A percentile compares a stretch with the other conserved stretches of the same genome.
Evolutionary conservation across 2,329 filamentous ascomycete species (phyloP).

Genomic region (Cyphellophora europaea): DNA sequence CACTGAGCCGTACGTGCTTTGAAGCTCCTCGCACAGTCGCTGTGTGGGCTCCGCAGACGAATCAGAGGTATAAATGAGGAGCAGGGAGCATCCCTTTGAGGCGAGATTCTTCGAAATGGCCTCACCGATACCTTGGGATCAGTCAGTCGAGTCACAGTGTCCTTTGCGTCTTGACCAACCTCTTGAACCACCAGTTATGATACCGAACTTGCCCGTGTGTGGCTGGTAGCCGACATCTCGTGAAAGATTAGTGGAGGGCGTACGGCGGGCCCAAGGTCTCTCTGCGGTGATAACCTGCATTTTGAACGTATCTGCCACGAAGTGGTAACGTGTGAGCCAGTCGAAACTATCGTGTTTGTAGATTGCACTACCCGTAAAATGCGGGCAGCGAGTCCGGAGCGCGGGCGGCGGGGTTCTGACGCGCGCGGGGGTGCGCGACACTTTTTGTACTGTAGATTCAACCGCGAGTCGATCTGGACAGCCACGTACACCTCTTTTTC

Average conservation of each 20-base stretch:
- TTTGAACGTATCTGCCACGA: neutral
- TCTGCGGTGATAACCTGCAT: slow-evolving; percentile 6
- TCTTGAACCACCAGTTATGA: slow-evolving; percentile 71
- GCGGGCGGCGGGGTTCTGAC: too few species aligned
- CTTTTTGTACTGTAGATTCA: too few species aligned
- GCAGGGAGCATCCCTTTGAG: slow-evolving; percentile 57
- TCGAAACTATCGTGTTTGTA: too few species aligned
- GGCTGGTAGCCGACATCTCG: slow-evolving; percentile 20
- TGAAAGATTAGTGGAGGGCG: slow-evolving; percentile 13
- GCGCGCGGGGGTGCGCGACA: too few species aligned
- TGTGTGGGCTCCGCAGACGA: slow-evolving; percentile 45
- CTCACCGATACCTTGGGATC: slow-evolving; percentile 60
- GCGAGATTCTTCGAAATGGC: slow-evolving; percentile 62
- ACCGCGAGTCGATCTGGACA: too few species aligned
- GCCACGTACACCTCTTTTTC: too few species aligned
- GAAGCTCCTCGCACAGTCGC: slow-evolving; percentile 48
- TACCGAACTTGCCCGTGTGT: slow-evolving; percentile 66
- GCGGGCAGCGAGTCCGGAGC: too few species aligned
- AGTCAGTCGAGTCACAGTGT: slow-evolving; percentile 1
- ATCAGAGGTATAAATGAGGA: slow-evolving; percentile 63
- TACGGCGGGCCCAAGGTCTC: slow-evolving; percentile 4
- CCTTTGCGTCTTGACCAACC: slow-evolving; percentile 38
- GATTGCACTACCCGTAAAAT: too few species aligned
- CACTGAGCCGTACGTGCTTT: slow-evolving; percentile 47
- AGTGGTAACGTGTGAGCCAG: neutral